Evolutionary conservation across 495 filamentous ascomycete species (phyloP), one percentile per base, ranked within the genome.

Genomic region (Xylona heveae): DNA sequence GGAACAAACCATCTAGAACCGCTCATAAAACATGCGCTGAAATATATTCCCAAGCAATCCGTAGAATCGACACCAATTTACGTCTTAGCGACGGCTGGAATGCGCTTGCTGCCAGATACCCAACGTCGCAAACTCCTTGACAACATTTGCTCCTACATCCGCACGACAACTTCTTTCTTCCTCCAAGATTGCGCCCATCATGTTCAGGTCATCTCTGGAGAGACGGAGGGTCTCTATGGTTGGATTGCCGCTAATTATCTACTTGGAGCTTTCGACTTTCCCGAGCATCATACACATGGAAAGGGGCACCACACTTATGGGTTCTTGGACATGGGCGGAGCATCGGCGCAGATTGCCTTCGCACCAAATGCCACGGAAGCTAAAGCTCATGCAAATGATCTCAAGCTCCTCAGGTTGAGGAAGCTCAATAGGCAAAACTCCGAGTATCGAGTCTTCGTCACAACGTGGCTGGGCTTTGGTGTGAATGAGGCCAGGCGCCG

Each of bases 221-320:
- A 92, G 46, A 95, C 90, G 0, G 88, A 99, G 50, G 88, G 84
- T 12, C 50, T 99, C 24, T 99, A 95, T 41, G 88, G 88, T n/a
- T 99, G 88, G 88, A 74, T 95, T 40, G 88, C 88, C 21, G 73
- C 85, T n/a, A 99, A 99, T 46, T 99, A 95, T 46, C 54, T 99
- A 13, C 57, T 99, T 20, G 83, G 79, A n/a, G 81, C 81, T 2
- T 95, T 95, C 40, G 77, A 95, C 48, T 52, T 63, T n/a, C 77
- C 83, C 0, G 59, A 68, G 17, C 54, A 64, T 16, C 79, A 90
- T 41, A 57, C 60, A 31, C 71, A 78, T 44, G 83, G 82, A 12
- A 83, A 93, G 43, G 75, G 68, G 16, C 88, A 95, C 42, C 78
- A 88, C 44, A 99, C 88, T 0, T 99, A 95, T 49, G 88, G 88